Base-by-base conservation (phyloP, 805 yeast species). In the Grigorovia transvaalensis region DNA sequence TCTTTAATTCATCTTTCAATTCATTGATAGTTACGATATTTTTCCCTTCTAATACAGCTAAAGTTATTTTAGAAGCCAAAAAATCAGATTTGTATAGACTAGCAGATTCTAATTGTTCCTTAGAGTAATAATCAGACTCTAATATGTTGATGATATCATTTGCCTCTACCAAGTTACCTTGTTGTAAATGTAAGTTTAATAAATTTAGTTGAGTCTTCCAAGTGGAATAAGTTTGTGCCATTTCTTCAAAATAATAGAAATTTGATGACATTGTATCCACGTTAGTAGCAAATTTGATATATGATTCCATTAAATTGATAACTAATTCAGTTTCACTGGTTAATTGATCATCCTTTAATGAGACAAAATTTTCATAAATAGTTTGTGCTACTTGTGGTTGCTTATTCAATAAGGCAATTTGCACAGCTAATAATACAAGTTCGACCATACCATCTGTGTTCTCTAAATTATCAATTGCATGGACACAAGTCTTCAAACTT, bases 91-190 rank as follows among this genome's bases (percentile, higher is more conserved):
- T 68, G 42, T 70, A 73, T 17, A 57, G 45, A 30, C 52, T 50
- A 23, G 66, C 64, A 17, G 50, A 50, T 12, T 57, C 60, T 41
- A 66, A 58, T 46, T 68, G 68, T 11, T 69, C 58, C 17, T 65
- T 72, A 11, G 52, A 51, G 46, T 71, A 64, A 54, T 70, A 71
- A n/a, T 72, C 69, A n/a, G 78, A 74, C 38, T 72, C 61, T 44
- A 79, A 68, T 49, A 75, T 70, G 33, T 69, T 70, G 12, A 85
- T 70, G 41, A 82, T 72, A 55, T 86, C 87, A 53, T 78, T 77
- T 9, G 96, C 90, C 69, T 91, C 97, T 2, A 90, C 91, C 51
- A 80, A 72, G 62, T 90, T 85, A 49, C 82, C 80, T 65, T 88
- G 77, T 70, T 87, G 88, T 59, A 90, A 70, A 55, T 90, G 88